Percentiles rank a stretch among this genome's conserved stretches.
phyloP scores from a whole-genome alignment of 768 basidiomycete genomes.

The Macrolepiota albuminosa region DNA sequence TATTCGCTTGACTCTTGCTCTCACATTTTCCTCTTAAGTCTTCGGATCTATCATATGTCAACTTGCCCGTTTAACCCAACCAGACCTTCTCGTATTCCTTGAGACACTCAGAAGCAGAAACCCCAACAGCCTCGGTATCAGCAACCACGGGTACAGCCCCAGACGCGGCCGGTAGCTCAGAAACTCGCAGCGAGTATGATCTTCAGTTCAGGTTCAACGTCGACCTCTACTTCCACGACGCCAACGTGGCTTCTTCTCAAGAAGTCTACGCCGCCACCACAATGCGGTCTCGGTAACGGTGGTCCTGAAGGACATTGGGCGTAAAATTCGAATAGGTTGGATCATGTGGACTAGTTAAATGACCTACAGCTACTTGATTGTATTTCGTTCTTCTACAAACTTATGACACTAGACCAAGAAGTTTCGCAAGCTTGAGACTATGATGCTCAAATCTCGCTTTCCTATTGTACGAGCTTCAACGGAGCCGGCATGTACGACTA shows the following conservation, averaged over 20 bases:
- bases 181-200: neutral
- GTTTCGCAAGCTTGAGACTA: neutral
- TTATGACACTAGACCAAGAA: neutral
- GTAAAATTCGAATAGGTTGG: neutral
- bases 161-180: neutral
- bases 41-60: slow-evolving; percentile 6
- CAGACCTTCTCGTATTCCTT: slow-evolving; percentile 7
- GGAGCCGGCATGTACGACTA: neutral
- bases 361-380: neutral
- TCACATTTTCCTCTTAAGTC: neutral
- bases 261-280: slow-evolving; percentile 21
- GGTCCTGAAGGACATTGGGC: neutral
- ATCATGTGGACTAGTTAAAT: neutral
- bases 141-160: slow-evolving; percentile 5
- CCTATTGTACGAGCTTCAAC: neutral
- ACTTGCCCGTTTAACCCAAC: slow-evolving; percentile 1
- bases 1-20: neutral
- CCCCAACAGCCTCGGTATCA: slow-evolving; percentile 1
- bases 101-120: slow-evolving; percentile 6
- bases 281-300: slow-evolving; percentile 1
- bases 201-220: neutral
- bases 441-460: neutral
- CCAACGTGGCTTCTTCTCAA: slow-evolving; percentile 46
- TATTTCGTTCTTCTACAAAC: neutral
- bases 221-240: slow-evolving; percentile 12